Conservation (phyloP, 352 stramenopile genomes). For the Phytophthora citricola region DNA sequence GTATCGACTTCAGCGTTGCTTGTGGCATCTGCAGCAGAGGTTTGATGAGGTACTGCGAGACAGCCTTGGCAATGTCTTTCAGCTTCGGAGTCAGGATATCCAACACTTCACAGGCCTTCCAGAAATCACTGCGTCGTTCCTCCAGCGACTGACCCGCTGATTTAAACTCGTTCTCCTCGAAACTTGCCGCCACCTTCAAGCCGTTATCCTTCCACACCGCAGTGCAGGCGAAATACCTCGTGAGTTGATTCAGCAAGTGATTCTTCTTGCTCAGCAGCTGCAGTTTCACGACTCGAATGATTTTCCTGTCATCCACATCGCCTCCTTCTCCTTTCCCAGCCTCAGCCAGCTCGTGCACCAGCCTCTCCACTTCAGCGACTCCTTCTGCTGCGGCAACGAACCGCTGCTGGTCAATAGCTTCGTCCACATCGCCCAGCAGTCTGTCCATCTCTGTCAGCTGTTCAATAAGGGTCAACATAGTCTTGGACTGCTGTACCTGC, state of each 20-base stretch:
- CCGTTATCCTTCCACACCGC: conserved; percentile 49
- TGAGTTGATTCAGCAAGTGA: conserved; percentile 52
- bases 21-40: conserved; percentile 45
- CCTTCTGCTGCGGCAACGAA: conserved; percentile 58
- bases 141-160: conserved; percentile 1
- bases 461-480: conserved; percentile 71
- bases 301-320: conserved; percentile 27
- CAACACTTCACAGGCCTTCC: conserved; percentile 62
- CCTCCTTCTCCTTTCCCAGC: conserved; percentile 15
- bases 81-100: conserved; percentile 47
- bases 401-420: conserved; percentile 46
- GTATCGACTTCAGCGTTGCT: conserved; percentile 31
- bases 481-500: conserved; percentile 68
- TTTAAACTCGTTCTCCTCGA: conserved; percentile 10
- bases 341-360: conserved; percentile 38
- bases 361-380: conserved; percentile 41
- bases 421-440: conserved; percentile 56
- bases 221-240: conserved; percentile 50
- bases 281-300: conserved; percentile 51
- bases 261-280: conserved; percentile 67
- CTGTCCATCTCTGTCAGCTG: conserved; percentile 72
- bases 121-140: conserved; percentile 52
- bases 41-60: conserved; percentile 59
- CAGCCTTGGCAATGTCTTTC: conserved; percentile 63
- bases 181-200: conserved; percentile 38